These are phyloP conservation scores for Allium cepa DNA, from an alignment of 106 monocot species.

Conservation along the genomic window DNA sequence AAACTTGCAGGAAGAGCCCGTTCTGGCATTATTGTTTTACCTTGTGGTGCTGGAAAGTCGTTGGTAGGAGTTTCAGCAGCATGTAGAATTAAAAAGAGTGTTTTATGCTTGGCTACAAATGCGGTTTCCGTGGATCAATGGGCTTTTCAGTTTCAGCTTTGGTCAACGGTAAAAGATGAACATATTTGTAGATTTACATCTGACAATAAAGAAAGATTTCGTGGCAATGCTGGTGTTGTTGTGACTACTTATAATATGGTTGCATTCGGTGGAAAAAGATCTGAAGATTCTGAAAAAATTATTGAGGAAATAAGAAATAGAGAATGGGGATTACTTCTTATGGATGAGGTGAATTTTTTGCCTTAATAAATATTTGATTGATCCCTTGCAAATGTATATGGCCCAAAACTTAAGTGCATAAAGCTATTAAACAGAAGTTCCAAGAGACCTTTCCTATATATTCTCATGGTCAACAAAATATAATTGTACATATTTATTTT, in stretches of 20 bases:
- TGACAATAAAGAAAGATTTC: constrained; percentile 94
- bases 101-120: constrained; percentile 95
- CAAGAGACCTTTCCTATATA: too few relatives aligned
- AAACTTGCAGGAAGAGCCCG: constrained; percentile 69
- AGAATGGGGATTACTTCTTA: constrained; percentile 99
- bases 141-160: constrained; percentile 99
- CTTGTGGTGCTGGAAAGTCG: constrained; percentile 99
- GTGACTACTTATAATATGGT: constrained; percentile 99
- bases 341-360: constrained; percentile 74
- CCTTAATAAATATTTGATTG: too few relatives aligned
- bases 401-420: too few relatives aligned
- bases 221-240: constrained; percentile 95
- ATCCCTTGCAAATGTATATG: too few relatives aligned
- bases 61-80: constrained; percentile 99
- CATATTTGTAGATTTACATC: constrained; percentile 97
- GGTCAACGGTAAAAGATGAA: constrained; percentile 95
- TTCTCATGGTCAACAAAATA: too few relatives aligned
- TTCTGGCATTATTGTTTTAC: constrained; percentile 98
- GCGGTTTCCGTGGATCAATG: constrained; percentile 99
- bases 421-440: too few relatives aligned
- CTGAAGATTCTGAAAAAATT: constrained; percentile 98
- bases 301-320: constrained; percentile 99
- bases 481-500: too few relatives aligned
- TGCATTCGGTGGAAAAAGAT: constrained; percentile 94
- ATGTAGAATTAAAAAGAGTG: constrained; percentile 83